phyloP scores from a whole-genome alignment of 441 rosid species.

The Erysimum cheiri region DNA sequence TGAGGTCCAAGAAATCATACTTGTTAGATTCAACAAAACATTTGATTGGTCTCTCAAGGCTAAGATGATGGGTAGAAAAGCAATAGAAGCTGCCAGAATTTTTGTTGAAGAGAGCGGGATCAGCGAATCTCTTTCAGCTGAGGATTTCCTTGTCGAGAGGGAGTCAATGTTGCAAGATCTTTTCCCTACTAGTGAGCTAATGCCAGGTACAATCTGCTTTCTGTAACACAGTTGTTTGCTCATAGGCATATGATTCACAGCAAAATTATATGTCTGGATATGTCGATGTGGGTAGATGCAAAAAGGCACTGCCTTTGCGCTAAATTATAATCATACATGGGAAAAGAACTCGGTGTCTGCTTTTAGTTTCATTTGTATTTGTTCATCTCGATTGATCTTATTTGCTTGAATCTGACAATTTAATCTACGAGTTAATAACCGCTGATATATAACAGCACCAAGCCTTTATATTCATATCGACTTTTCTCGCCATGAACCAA shows the following conservation, averaged over 20 bases:
- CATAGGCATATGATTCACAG: not conserved
- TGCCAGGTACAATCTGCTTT: slow-evolving; percentile 69
- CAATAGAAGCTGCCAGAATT: slow-evolving; percentile 81
- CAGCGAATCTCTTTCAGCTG: slow-evolving; percentile 84
- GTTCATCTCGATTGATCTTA: not conserved
- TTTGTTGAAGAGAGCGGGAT: slow-evolving; percentile 86
- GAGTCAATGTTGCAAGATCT: slow-evolving; percentile 74
- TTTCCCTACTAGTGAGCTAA: slow-evolving; percentile 89
- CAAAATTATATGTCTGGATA: not conserved
- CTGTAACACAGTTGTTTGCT: not conserved
- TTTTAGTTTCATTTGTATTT: not conserved
- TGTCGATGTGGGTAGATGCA: not conserved
- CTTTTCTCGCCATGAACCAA: not conserved
- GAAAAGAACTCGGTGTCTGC: not conserved
- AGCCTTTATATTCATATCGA: not conserved
- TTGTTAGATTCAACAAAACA: slow-evolving; percentile 78
- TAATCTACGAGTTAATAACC: not conserved
- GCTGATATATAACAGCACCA: not conserved
- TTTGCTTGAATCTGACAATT: not conserved
- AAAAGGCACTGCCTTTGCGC: not conserved
- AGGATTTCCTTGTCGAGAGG: slow-evolving; percentile 79
- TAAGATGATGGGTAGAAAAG: slow-evolving; percentile 97
- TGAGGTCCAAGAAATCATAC: slow-evolving; percentile 87
- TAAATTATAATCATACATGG: not conserved
- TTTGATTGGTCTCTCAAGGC: slow-evolving; percentile 98